A percentile compares a stretch with the other conserved stretches of the same genome.
Conservation (phyloP, 2,329 filamentous ascomycete species). For the Epichloe elymi region DNA sequence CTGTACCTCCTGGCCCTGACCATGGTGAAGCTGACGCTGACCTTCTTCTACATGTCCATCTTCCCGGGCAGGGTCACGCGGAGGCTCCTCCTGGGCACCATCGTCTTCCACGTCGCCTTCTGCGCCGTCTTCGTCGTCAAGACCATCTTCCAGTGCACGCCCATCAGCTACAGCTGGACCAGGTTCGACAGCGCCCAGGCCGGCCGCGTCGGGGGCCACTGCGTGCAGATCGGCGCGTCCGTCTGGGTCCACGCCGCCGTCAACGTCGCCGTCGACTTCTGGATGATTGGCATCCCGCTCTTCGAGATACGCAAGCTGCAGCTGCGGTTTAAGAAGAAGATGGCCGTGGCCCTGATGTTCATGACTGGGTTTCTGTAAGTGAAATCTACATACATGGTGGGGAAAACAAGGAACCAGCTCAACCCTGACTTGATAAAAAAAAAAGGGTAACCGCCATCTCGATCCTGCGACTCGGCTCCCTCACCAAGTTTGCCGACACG, state of each 20-base stretch:
- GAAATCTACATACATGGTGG: background rate
- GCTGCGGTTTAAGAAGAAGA: slow-evolving; percentile 5
- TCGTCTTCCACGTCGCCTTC: background rate
- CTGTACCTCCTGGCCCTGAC: slow-evolving; percentile 5
- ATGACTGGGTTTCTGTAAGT: slow-evolving; percentile 5
- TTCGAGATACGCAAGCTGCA: slow-evolving; percentile 4
- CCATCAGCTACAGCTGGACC: background rate
- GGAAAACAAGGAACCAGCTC: background rate
- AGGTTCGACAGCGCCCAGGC: too few relatives aligned
- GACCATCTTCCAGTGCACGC: slow-evolving; percentile 3
- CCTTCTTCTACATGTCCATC: slow-evolving; percentile 5
- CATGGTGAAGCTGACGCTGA: slow-evolving; percentile 2
- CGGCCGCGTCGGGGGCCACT: background rate
- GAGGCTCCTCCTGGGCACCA: background rate
- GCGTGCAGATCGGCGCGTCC: slow-evolving; percentile 3
- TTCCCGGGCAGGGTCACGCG: slow-evolving; percentile 1
- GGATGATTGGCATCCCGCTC: slow-evolving; percentile 6
- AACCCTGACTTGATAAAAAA: background rate
- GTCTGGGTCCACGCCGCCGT: slow-evolving; percentile 4
- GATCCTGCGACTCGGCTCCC: slow-evolving; percentile 4
- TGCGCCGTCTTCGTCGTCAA: background rate
- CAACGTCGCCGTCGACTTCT: slow-evolving; percentile 4
- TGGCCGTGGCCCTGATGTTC: slow-evolving; percentile 5
- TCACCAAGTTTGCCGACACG: slow-evolving; percentile 3
- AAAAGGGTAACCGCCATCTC: background rate